Base-by-base conservation (phyloP, 2,329 filamentous ascomycete genomes). In the Hypoxylon sp. region DNA sequence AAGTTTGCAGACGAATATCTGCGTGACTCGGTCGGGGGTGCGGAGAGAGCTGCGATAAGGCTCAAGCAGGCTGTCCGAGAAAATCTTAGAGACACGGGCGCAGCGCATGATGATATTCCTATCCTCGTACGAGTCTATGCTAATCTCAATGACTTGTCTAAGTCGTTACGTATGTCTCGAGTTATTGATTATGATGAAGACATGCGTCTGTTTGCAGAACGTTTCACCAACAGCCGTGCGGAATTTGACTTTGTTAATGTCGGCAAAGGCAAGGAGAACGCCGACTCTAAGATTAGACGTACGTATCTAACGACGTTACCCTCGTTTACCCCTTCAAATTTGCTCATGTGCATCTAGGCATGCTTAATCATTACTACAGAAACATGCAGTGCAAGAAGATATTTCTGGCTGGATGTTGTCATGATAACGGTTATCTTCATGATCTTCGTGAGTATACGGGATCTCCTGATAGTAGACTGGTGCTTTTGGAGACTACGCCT, bases 241-340 rank as follows among this genome's bases (percentile, higher is more conserved):
- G 76, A 78, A 59, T 76, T 77, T 66, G 77, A 79, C 63, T 79
- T 78, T 68, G 73, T 78, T 70, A 79, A 79, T 45, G 77, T 79
- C 23, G 77, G 77, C 41, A 75, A 77, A 63, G 77, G 77, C 60
- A 79, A 78, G 64, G 77, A 78, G 70, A 78, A 78, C 43, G 71
- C 76, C 1, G 77, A 78, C 65, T 75, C 75, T 57, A 77, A 77
- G 60, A 76, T 77, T 70, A 72, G 76, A 73, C 71, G 76, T 77
- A 64, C 59, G 75, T 72, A 46, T 30, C 11, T 5, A 17, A 28
- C 17, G 21, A 13, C 9, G 10, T 3, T 28, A 25, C 14, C n/a
- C 43, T 36, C 32, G 5, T 55, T 3, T 38, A 6, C 14, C 5
- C n/a, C 6, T 52, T 57, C 30, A 28, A 17, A 4, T 32, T 43